Conservation (phyloP, 495 filamentous ascomycete species). For the Coniosporium apollinis region DNA sequence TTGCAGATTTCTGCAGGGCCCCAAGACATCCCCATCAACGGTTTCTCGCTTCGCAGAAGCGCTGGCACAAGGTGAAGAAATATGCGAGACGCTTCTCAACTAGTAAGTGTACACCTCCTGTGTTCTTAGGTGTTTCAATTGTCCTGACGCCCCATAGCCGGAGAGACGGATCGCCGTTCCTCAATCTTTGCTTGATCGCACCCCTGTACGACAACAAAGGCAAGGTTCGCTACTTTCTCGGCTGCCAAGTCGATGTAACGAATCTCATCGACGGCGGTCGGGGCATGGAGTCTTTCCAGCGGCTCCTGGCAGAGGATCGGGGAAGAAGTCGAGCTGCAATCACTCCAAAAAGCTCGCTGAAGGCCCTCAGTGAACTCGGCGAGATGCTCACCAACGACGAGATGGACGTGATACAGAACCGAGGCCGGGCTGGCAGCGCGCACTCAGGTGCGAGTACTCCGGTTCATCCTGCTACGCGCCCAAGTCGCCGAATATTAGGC, state of each 20-base stretch:
- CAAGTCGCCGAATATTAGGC: constrained; percentile 11
- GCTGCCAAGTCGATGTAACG: constrained; percentile 46
- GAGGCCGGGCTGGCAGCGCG: constrained; percentile 1
- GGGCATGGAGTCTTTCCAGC: constrained; percentile 37
- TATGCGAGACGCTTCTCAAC: constrained; percentile 52
- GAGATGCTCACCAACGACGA: constrained; percentile 21
- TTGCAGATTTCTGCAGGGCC: constrained; percentile 48
- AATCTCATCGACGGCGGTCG: constrained; percentile 39
- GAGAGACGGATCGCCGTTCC: constrained; percentile 49
- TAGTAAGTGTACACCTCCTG: constrained; percentile 21
- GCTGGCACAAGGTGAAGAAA: constrained; percentile 38
- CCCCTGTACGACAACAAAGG: constrained; percentile 45
- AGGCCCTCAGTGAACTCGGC: constrained; percentile 15
- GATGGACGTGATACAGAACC: constrained; percentile 11
- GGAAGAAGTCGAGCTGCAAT: constrained; percentile 8
- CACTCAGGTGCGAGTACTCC: constrained; percentile 9
- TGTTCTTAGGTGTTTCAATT: background rate
- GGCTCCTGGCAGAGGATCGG: constrained; percentile 24
- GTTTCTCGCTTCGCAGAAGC: constrained; percentile 41
- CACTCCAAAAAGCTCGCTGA: constrained; percentile 6
- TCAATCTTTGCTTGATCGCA: constrained; percentile 49
- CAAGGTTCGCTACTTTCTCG: constrained; percentile 40
- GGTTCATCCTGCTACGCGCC: constrained; percentile 3
- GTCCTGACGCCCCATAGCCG: constrained; percentile 23
- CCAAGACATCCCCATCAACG: constrained; percentile 34